phyloP scores from a whole-genome alignment of 108 stramenopile genomes.

The Nannochloropsis salina region DNA sequence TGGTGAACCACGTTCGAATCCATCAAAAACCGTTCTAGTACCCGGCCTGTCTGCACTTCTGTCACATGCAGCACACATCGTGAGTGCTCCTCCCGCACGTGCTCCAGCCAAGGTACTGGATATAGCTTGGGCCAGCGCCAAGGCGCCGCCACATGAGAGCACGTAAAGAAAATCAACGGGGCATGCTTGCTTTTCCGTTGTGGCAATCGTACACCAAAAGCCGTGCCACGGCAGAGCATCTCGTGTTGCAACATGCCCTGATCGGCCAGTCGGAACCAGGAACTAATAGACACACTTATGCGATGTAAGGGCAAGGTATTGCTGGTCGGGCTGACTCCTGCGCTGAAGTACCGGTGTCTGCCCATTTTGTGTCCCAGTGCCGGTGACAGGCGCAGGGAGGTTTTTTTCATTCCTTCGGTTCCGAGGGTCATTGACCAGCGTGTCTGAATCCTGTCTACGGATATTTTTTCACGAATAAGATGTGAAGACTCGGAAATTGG shows the following conservation, averaged over 20 bases:
- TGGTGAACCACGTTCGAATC: background rate
- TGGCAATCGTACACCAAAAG: background rate
- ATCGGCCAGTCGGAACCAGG: conserved; percentile 30
- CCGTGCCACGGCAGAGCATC: conserved; percentile 26
- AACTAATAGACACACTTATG: conserved; percentile 3
- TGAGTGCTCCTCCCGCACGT: conserved; percentile 20
- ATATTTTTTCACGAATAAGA: no score
- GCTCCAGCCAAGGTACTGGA: conserved; percentile 22
- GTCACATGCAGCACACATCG: background rate
- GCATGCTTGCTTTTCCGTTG: background rate
- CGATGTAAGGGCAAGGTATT: background rate
- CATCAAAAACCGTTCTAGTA: background rate
- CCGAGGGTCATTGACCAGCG: no score
- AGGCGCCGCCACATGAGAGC: conserved; percentile 28
- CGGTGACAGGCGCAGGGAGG: no score
- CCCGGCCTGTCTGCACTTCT: background rate
- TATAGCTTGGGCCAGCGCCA: conserved; percentile 34
- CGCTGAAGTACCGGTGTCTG: no score
- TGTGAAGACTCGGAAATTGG: no score
- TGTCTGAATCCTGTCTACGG: no score
- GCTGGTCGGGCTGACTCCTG: background rate
- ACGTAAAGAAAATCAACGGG: conserved; percentile 21
- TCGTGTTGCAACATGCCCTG: conserved; percentile 31
- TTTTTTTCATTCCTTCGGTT: no score
- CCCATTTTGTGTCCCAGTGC: no score